These are phyloP conservation scores for Nannizzia gypsea DNA, from an alignment of 2,329 filamentous ascomycete species.

Conservation along the genomic window DNA sequence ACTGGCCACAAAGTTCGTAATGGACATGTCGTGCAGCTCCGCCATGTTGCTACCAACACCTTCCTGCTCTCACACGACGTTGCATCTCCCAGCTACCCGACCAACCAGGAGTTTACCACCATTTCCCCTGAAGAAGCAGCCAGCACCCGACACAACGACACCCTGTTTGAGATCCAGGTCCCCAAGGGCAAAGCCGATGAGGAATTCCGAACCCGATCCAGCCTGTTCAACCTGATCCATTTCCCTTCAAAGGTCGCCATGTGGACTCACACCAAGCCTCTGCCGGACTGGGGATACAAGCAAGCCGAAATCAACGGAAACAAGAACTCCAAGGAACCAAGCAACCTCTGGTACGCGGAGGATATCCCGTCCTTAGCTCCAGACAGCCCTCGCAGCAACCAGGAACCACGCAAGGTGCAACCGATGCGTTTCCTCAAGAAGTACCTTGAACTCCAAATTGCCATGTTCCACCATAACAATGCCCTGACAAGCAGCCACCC, in stretches of 20 bases:
- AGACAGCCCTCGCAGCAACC: constrained; percentile 61
- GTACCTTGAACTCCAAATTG: constrained; percentile 90
- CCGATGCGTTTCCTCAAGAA: constrained; percentile 78
- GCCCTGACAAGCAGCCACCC: constrained; percentile 94
- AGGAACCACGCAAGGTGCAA: constrained; percentile 69
- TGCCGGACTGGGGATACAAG: constrained; percentile 96
- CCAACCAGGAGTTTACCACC: constrained; percentile 96
- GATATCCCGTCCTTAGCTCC: constrained; percentile 68
- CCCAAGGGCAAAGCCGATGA: constrained; percentile 71
- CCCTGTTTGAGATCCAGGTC: constrained; percentile 81
- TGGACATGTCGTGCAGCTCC: constrained; percentile 73
- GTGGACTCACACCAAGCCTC: constrained; percentile 92
- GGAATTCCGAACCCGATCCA: constrained; percentile 79
- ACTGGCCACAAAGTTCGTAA: constrained; percentile 60
- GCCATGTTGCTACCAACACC: constrained; percentile 74
- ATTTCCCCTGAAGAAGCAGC: constrained; percentile 60
- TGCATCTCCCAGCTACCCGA: constrained; percentile 88
- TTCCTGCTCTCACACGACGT: constrained; percentile 90
- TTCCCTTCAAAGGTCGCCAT: constrained; percentile 92
- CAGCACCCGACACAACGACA: constrained; percentile 69
- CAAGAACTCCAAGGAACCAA: constrained; percentile 81
- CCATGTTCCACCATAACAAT: constrained; percentile 99
- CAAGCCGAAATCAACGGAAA: constrained; percentile 99
- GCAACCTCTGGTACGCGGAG: constrained; percentile 90
- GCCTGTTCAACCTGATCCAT: constrained; percentile 93